phyloP scores from a whole-genome alignment of 202 grass and related monocot genomes.

The Hordeum pubiflorum region DNA sequence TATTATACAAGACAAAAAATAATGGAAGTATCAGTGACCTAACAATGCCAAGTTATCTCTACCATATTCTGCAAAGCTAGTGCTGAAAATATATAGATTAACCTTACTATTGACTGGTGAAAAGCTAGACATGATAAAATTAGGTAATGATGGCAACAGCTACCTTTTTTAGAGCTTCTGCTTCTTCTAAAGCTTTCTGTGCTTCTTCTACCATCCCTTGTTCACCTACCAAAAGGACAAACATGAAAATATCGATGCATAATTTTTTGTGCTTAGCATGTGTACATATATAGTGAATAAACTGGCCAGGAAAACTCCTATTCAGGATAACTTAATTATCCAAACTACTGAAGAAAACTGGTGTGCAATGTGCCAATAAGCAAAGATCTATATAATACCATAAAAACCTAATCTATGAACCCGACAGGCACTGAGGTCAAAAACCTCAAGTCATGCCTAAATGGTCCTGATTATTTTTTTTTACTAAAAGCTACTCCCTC shows the following conservation, averaged over 20 bases:
- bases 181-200: slow-evolving; percentile 90
- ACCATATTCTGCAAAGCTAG: neutral
- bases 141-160: neutral
- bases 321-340: neutral
- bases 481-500: too few relatives aligned
- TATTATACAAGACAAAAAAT: slow-evolving; percentile 27
- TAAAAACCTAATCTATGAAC: neutral
- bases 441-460: neutral
- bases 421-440: neutral
- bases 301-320: neutral
- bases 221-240: slow-evolving; percentile 55
- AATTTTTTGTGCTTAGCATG: neutral
- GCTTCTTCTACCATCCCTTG: slow-evolving; percentile 90
- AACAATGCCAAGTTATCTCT: neutral
- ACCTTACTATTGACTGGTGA: neutral
- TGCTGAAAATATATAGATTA: neutral
- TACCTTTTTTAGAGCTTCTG: slow-evolving; percentile 90
- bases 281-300: neutral
- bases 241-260: neutral
- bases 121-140: slow-evolving; percentile 4
- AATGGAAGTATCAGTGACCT: neutral
- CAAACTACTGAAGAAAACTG: neutral
- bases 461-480: neutral
- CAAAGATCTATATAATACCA: neutral
- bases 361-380: neutral